These are phyloP conservation scores for Pseudohalonectria lignicola DNA, from an alignment of 2,329 filamentous ascomycete genomes.

Conservation along the genomic window DNA sequence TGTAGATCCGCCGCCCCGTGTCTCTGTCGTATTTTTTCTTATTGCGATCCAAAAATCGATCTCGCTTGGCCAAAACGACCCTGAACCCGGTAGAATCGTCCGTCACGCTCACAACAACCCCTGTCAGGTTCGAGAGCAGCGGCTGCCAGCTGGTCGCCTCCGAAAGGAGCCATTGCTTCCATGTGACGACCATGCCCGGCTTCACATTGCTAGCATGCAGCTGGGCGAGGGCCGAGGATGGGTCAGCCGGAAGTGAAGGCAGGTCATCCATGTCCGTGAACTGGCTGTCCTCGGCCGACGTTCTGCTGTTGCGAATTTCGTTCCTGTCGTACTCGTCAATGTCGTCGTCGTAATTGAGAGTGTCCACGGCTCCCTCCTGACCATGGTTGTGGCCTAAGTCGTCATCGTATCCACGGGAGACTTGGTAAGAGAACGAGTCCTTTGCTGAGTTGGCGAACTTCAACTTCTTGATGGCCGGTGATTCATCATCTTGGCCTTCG, in stretches of 20 bases:
- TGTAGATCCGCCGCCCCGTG: constrained; percentile 64
- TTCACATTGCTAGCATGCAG: constrained; percentile 37
- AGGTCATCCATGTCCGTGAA: constrained; percentile 47
- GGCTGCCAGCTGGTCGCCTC: constrained; percentile 57
- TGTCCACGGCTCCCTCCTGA: constrained; percentile 20
- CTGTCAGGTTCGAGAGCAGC: constrained; percentile 52
- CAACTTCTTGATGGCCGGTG: constrained; percentile 24
- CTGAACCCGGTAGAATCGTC: constrained; percentile 40
- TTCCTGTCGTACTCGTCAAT: constrained; percentile 6
- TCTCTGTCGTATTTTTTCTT: constrained; percentile 51
- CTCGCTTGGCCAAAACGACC: constrained; percentile 58
- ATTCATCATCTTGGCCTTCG: constrained; percentile 17
- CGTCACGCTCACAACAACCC: constrained; percentile 45
- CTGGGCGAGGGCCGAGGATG: constrained; percentile 36
- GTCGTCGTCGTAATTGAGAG: constrained; percentile 29
- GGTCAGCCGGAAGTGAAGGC: constrained; percentile 48
- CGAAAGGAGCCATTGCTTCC: constrained; percentile 53
- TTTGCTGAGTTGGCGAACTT: constrained; percentile 16
- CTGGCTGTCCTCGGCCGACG: constrained; percentile 22
- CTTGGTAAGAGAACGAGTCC: neutral
- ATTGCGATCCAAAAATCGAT: constrained; percentile 44
- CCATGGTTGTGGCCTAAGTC: constrained; percentile 16
- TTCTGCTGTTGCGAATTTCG: neutral
- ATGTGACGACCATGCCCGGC: constrained; percentile 55
- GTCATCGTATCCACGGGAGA: too few species aligned